Evolutionary conservation across 441 rosid genomes (phyloP), one percentile per base, ranked within the genome.

Genomic region (Mallotus repandus): DNA sequence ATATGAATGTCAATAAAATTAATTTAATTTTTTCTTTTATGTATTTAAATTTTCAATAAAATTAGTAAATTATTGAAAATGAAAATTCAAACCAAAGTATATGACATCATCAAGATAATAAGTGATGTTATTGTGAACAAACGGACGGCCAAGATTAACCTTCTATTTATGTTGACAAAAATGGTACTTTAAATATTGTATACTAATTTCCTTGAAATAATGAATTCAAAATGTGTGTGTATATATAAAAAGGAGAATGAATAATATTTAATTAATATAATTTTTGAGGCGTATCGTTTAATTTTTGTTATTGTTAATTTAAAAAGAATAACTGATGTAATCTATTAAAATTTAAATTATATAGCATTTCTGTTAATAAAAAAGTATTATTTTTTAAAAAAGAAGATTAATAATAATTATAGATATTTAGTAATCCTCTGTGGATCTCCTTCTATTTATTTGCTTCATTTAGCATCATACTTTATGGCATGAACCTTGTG

Each of bases 401-500:
- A 25, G 2, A 25, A 25, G n/a, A 25, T 25, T 25, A 25, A 25
- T 25, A 18, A 54, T 16, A 16, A 18, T 8, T 5, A 22, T 72
- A 64, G 46, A 74, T 63, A 64, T 67, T 9, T 11, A 22, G 53
- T 63, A 57, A 75, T 62, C 19, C 29, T 74, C 11, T 32, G 12
- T 59, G 66, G 79, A 73, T 69, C 43, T 60, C 70, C 68, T 70
- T 16, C 70, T 75, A 80, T 79, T 77, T 81, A 77, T 80, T 35
- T 73, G 68, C 70, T 45, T 5, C 66, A 55, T 46, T 59, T 13
- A 19, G 25, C 71, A 74, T 32, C 46, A 43, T 2, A 14, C 14
- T 55, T 54, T 22, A 62, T 65, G 82, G 74, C 81, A 74, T 79
- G 81, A 70, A 68, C 60, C 81, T 77, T 74, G 78, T 50, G 68